Base-by-base conservation (phyloP, 2,329 filamentous ascomycete genomes). In the Alternaria triticina region DNA sequence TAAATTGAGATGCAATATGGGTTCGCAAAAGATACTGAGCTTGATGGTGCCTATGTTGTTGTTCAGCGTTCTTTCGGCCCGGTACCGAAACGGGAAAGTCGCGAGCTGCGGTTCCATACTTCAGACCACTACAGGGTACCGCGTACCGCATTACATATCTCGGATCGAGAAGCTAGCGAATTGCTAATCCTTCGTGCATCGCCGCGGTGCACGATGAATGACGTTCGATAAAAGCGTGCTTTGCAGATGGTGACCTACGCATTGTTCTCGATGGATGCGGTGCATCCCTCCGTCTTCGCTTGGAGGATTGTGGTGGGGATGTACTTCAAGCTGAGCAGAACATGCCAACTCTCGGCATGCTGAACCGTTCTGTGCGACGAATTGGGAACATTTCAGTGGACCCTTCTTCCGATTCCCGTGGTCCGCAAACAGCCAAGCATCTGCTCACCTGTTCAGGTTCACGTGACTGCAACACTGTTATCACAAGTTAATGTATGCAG, bases 381-480 rank as follows among this genome's bases (percentile, higher is more conserved):
- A 40, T 40, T 40, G 36, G 36, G 36, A 40, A 40, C 51, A 22
- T 40, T 27, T n/a, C 23, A 27, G 22, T 43, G 30, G 51, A 27
- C 23, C 44, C 27, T 49, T 40, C 33, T 57, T 36, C 58, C 44
- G 43, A 46, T 20, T 23, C 11, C 49, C 43, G 54, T 33, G 33
- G 57, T 12, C 28, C 13, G 12, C 20, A 23, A 23, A 52, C 3
- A 30, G 23, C 30, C 57, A 55, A 54, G 57, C 33, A 56, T 12
- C 40, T 54, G 36, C 49, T 51, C 49, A 15, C 13, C 49, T 25
- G 10, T n/a, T 9, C 23, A 17, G 17, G 10, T 13, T 28, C 59
- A 59, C 47, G 59, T 62, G 59, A 62, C 23, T 40, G 6, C 13
- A 13, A 9, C 43, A 25, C 45, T 44, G 33, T 65, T 45, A 50